A percentile compares a stretch with the other conserved stretches of the same genome.
Conservation (phyloP, 73 alveolate genomes). For the Tetrahymena thermophila region DNA sequence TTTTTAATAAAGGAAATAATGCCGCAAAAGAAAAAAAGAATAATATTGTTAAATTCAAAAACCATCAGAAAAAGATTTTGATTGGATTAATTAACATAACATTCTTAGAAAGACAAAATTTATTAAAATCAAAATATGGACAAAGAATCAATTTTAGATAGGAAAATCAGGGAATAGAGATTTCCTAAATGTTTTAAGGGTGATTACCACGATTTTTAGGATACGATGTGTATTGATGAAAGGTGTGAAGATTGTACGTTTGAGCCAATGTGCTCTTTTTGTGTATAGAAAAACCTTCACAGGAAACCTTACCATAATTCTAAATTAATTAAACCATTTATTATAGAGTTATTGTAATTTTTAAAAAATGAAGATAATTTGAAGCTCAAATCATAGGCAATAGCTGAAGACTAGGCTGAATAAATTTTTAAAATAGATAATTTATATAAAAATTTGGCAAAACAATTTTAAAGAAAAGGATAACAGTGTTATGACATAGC, state of each 20-base stretch:
- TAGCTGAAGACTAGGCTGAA: neutral
- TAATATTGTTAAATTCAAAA: neutral
- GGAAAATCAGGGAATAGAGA: neutral
- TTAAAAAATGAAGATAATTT: neutral
- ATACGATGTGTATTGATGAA: neutral
- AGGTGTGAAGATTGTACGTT: neutral
- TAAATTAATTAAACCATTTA: neutral
- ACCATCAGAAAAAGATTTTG: neutral
- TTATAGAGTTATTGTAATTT: neutral
- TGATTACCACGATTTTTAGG: neutral
- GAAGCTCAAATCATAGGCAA: neutral
- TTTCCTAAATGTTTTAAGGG: neutral
- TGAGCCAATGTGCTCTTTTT: neutral
- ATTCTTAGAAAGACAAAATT: neutral
- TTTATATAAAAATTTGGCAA: neutral
- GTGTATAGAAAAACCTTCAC: neutral
- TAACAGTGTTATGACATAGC: neutral
- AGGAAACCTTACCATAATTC: neutral
- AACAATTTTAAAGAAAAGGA: neutral
- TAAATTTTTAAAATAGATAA: neutral
- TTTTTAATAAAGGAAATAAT: neutral
- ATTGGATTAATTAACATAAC: neutral
- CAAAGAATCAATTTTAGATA: neutral
- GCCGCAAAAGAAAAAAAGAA: neutral
- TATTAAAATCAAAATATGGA: neutral